A percentile compares a stretch with the other conserved stretches of the same genome.
Conservation (phyloP, 169 alveolate species). For the Cryptosporidium parvum region DNA sequence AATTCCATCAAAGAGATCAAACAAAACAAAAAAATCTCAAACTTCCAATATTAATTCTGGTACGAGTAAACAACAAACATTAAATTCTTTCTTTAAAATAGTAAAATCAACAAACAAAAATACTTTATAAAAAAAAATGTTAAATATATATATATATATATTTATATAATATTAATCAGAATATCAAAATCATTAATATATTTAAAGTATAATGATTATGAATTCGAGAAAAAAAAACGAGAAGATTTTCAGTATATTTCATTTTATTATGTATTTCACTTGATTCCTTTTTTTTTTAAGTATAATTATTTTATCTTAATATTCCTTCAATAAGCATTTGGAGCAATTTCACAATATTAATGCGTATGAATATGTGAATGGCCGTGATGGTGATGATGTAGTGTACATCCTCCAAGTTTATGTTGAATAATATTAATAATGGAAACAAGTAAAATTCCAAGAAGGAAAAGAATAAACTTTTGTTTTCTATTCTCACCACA, state of each 20-base stretch:
- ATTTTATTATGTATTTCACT: no score
- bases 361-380: not conserved
- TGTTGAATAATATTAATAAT: conserved; percentile 47
- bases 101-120: not conserved
- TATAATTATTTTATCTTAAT: no score
- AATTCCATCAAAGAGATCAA: not conserved
- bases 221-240: not conserved
- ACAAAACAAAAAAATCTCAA: conserved; percentile 1
- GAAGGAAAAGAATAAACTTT: conserved; percentile 33
- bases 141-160: not conserved
- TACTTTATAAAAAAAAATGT: not conserved
- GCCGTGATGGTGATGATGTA: conserved; percentile 5
- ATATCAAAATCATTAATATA: no score
- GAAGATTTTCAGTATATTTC: no score
- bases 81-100: conserved; percentile 42
- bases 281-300: no score
- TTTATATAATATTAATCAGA: no score
- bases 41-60: not conserved
- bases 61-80: conserved; percentile 60
- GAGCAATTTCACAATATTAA: not conserved
- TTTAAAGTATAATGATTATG: not conserved
- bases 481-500: conserved; percentile 76
- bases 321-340: no score
- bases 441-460: conserved; percentile 38
- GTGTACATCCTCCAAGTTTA: conserved; percentile 63